Conservation (phyloP, 257 asterid species). For the Capsicum baccatum region DNA sequence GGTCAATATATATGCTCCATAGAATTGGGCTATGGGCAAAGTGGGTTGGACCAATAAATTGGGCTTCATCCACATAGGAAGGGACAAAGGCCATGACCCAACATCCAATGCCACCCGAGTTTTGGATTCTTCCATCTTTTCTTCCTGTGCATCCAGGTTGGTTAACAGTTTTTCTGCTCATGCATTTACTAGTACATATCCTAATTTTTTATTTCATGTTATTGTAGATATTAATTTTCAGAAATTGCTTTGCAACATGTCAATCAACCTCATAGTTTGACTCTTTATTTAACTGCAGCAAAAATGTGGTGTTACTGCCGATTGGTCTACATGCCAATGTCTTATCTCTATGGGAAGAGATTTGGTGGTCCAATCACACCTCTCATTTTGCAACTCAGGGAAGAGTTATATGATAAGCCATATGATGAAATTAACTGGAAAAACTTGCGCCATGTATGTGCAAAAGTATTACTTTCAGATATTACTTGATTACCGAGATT, state of each 20-base stretch:
- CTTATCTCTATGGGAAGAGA: conserved; percentile 73
- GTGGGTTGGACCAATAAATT: too few species aligned
- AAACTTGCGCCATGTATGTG: conserved; percentile 61
- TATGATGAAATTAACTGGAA: conserved; percentile 62
- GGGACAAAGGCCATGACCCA: too few species aligned
- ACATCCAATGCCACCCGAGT: conserved; percentile 44
- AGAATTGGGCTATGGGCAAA: too few species aligned
- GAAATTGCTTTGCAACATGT: neutral
- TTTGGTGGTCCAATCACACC: conserved; percentile 75
- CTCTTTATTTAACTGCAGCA: conserved; percentile 45
- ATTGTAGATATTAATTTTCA: neutral
- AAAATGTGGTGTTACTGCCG: conserved; percentile 83
- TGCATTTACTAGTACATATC: neutral
- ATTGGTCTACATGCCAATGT: conserved; percentile 84
- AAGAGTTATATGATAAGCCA: conserved; percentile 67
- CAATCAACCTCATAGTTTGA: neutral
- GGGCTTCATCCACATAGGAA: too few species aligned
- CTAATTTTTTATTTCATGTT: neutral
- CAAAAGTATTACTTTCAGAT: conserved; percentile 49
- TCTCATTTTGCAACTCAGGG: conserved; percentile 60
- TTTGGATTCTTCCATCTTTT: conserved; percentile 55
- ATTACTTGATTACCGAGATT: neutral
- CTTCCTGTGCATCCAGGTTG: conserved; percentile 85
- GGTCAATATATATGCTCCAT: too few species aligned
- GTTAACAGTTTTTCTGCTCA: neutral